Base-by-base conservation (phyloP, 148 eudicot genomes). In the Salicornia ramosissima region DNA sequence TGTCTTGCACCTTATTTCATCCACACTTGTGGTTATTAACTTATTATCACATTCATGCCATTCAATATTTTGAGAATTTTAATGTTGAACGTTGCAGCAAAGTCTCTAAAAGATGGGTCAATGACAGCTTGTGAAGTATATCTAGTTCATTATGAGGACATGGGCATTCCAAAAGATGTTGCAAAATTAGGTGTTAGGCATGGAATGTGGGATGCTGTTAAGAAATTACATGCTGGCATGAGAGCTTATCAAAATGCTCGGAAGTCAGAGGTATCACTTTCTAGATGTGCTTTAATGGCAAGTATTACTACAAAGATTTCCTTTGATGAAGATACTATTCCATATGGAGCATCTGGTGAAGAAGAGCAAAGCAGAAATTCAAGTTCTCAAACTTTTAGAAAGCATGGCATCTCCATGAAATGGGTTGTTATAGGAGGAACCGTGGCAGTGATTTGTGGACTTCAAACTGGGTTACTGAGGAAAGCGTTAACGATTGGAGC, bases 171-270 rank as follows among this genome's bases (percentile, higher is more conserved):
- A 21, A 87, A 87, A 55, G 98, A 94, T 22, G 92, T 94, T 26
- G 98, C 97, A 7, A 90, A 88, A 53, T 65, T 93, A 65, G 98
- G 95, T 40, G 88, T 93, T 36, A 89, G 96, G 66, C 98, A 93
- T 45, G 98, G 98, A 33, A 94, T 94, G 98, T 94, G 98, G 98
- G 98, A 96, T 47, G 84, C 97, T 14, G 98, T 94, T 28, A 94
- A 90, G 83, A 94, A 94, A 72, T 53, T 94, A 42, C 92, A 94
- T 61, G 68, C 89, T 6, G 98, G 98, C 75, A 87, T 94, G 67
- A 83, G 97, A 71, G 90, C 91, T 6, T 94, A 90, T 66, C 97
- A 94, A 78, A 84, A 75, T 61, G 79, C 74, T 57, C 73, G 86
- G 58, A 88, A 79, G 72, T 58, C 81, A 4, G 96, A 83, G n/a